Conservation (phyloP, 306 rosid genomes). For the Acacia acuminata region DNA sequence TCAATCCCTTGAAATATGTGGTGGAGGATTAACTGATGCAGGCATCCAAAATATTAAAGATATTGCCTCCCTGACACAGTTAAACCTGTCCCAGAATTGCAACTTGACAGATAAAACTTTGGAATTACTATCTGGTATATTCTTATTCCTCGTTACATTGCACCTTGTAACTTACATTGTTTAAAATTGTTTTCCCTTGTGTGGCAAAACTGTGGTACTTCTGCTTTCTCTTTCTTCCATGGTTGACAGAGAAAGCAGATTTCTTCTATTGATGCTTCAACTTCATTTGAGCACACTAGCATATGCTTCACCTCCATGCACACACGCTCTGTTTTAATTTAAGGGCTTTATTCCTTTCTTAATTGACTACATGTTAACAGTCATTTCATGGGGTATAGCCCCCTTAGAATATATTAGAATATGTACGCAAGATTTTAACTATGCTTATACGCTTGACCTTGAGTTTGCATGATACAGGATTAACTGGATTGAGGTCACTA, state of each 20-base stretch:
- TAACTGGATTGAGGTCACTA: constrained; percentile 76
- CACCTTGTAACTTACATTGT: constrained; percentile 1
- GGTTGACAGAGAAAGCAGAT: neutral
- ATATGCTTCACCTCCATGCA: too few relatives aligned
- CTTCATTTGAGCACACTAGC: neutral
- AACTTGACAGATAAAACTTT: constrained; percentile 81
- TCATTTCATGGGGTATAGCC: neutral
- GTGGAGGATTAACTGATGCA: constrained; percentile 91
- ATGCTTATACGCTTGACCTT: neutral
- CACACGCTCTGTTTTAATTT: neutral
- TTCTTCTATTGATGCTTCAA: neutral
- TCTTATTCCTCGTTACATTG: constrained; percentile 23
- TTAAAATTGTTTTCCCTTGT: neutral
- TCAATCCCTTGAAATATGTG: constrained; percentile 91
- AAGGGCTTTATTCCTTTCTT: neutral
- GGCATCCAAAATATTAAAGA: constrained; percentile 84
- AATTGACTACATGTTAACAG: neutral
- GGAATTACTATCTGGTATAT: constrained; percentile 86
- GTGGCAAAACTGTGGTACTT: neutral
- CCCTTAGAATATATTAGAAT: neutral
- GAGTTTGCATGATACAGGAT: constrained; percentile 53
- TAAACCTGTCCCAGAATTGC: constrained; percentile 93
- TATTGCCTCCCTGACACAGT: constrained; percentile 73
- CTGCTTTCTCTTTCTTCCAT: constrained; percentile 1
- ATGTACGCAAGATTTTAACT: neutral